These are phyloP conservation scores for Metrosideros polymorpha DNA, from an alignment of 441 rosid genomes.

Conservation along the genomic window DNA sequence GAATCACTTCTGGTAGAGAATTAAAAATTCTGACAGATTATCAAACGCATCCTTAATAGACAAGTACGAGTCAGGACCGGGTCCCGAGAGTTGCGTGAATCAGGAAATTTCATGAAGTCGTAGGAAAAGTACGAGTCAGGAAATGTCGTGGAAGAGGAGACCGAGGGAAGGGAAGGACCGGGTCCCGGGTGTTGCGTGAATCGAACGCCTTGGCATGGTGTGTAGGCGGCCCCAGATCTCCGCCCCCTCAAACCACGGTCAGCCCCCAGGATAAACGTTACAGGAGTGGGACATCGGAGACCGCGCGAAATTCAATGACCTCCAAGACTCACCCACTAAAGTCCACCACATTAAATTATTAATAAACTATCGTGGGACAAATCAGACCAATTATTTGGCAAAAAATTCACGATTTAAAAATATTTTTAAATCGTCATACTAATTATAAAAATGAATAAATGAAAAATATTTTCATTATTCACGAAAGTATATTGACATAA, in stretches of 20 bases:
- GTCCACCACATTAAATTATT: neutral
- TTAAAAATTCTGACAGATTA: too few relatives aligned
- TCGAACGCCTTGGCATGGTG: neutral
- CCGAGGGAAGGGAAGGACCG: neutral
- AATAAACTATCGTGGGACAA: neutral
- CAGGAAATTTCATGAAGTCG: too few relatives aligned
- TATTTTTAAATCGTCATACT: too few relatives aligned
- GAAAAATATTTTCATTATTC: neutral
- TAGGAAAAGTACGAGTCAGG: neutral
- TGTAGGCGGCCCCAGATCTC: neutral
- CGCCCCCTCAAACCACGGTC: neutral
- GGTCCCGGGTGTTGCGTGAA: neutral
- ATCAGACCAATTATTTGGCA: neutral
- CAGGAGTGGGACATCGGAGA: neutral
- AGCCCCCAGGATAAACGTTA: neutral
- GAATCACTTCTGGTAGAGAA: too few relatives aligned
- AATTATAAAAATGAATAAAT: too few relatives aligned
- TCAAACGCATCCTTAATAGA: too few relatives aligned
- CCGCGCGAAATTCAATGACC: neutral
- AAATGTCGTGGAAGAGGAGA: neutral
- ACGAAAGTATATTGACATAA: fast-evolving
- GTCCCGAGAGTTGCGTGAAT: too few relatives aligned
- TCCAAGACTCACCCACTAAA: neutral
- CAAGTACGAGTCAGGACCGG: too few relatives aligned
- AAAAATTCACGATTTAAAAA: neutral